phyloP scores from a whole-genome alignment of 208 protist genomes.

The Trypanosoma cruzi region DNA sequence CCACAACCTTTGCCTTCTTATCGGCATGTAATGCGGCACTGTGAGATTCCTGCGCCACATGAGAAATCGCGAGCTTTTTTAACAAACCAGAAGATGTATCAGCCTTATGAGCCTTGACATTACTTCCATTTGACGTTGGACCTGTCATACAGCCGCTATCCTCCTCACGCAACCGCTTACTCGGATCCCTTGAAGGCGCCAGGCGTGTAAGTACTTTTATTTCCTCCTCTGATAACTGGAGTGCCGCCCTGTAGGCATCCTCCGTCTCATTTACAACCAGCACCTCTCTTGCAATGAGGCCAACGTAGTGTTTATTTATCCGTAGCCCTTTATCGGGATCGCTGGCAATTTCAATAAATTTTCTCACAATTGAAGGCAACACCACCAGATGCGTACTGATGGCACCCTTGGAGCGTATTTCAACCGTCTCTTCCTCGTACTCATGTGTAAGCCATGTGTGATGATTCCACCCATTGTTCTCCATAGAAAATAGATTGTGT shows the following conservation, averaged over 20 bases:
- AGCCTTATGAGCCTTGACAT: background rate
- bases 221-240: constrained; percentile 54
- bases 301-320: constrained; percentile 65
- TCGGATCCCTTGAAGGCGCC: constrained; percentile 47
- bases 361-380: constrained; percentile 59
- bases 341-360: constrained; percentile 45
- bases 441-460: constrained; percentile 87
- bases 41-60: background rate
- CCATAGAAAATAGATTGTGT: constrained; percentile 84
- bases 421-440: constrained; percentile 69
- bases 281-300: constrained; percentile 80
- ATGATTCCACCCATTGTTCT: constrained; percentile 83
- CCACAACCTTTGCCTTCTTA: background rate
- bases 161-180: constrained; percentile 11
- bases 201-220: constrained; percentile 39
- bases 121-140: background rate
- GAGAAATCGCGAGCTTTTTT: background rate
- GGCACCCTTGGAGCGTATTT: constrained; percentile 85
- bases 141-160: too few species aligned
- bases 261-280: constrained; percentile 51
- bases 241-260: constrained; percentile 55
- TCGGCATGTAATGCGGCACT: background rate
- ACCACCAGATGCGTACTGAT: constrained; percentile 69
- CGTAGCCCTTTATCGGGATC: constrained; percentile 33
- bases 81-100: background rate